Conservation (phyloP, 2,329 filamentous ascomycete genomes). For the Fusarium camptoceras region DNA sequence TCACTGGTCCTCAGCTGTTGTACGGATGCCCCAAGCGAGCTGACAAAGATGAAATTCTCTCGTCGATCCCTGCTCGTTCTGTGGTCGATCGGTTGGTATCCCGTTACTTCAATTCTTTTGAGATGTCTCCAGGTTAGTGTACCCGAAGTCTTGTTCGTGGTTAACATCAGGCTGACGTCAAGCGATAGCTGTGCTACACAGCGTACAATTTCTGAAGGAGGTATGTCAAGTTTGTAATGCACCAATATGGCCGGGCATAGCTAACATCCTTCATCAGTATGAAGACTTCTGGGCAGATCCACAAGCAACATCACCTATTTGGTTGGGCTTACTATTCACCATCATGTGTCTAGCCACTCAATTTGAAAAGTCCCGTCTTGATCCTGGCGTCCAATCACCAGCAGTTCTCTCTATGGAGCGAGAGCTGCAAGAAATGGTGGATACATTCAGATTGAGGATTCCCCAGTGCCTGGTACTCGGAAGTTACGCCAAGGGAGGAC, state of each 20-base stretch:
- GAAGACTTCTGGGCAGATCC: conserved; percentile 58
- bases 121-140: conserved; percentile 37
- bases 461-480: conserved; percentile 53
- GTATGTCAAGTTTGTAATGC: neutral
- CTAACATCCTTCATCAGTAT: conserved; percentile 49
- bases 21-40: conserved; percentile 47
- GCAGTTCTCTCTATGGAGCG: neutral
- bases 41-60: conserved; percentile 49
- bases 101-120: conserved; percentile 52
- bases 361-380: conserved; percentile 15
- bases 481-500: conserved; percentile 57
- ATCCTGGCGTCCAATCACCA: conserved; percentile 4
- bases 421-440: conserved; percentile 5
- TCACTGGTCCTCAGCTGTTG: conserved; percentile 45
- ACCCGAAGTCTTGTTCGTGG: too few species aligned
- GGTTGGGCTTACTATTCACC: conserved; percentile 60
- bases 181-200: conserved; percentile 5
- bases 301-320: conserved; percentile 52
- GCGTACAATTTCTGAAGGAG: conserved; percentile 13
- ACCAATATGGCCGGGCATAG: fast-evolving
- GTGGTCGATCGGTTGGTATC: conserved; percentile 52
- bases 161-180: neutral
- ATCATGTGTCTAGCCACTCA: conserved; percentile 57
- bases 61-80: conserved; percentile 49
- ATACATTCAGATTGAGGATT: neutral